Base-by-base conservation (phyloP, 2,329 filamentous ascomycete genomes). In the Penicillium hordei region DNA sequence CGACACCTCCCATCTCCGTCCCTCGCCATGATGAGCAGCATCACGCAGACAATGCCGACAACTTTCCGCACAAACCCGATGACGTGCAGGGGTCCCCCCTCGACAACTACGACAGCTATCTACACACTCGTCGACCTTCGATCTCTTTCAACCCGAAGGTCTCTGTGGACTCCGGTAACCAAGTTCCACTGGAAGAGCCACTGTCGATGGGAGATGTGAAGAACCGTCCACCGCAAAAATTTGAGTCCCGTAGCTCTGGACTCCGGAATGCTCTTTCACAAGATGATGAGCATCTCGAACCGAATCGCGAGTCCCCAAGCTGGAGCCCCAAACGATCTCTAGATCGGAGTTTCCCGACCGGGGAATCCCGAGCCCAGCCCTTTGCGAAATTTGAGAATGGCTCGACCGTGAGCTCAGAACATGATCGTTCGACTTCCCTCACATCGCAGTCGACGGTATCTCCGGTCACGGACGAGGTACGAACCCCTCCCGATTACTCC, bases 1-100 rank as follows among this genome's bases (percentile, higher is more conserved):
- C 69, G 45, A 79, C 77, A 39, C 75, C 76, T 59, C 77, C 77
- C 33, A 78, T 80, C 51, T 72, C 74, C 49, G 78, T 80, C n/a
- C 78, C 78, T 45, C 73, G 75, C 54, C 60, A 68, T 49, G 72
- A 73, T 62, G 73, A 76, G 21, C 67, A 67, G 39, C 66, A 65
- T 43, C 61, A 64, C 19, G 25, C 60, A 4, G 60, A 60, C 44
- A 65, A 73, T 39, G 65, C 72, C 50, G 59, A 69, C 39, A 67
- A 62, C 42, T 76, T 68, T 40, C 72, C 72, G 17, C 71, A 76
- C 57, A 72, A 74, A 50, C 73, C 74, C 39, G 71, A 74, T 25
- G 73, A 75, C 52, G 54, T 73, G 13, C 69, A 68, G 13, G 68
- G 69, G 4, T 76, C 75, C 3, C 74, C 76, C 1, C 69, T 78